These are phyloP conservation scores for Phialophora expanda DNA, from an alignment of 2,329 filamentous ascomycete genomes.

Conservation along the genomic window DNA sequence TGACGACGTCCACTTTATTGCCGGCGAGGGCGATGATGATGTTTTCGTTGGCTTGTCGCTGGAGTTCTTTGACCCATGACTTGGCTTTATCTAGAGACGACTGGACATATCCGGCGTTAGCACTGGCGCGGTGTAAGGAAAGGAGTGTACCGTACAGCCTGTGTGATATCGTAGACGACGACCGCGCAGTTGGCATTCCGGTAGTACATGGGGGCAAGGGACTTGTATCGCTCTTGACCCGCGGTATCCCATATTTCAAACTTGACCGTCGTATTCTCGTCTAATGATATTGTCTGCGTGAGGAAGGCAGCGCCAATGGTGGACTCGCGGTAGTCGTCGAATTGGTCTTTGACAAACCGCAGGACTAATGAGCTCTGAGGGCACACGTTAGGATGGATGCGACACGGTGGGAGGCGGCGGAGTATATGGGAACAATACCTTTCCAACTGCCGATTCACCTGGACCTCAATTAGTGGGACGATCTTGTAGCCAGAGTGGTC, in stretches of 20 bases:
- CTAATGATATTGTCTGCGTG: constrained; percentile 97
- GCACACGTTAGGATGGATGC: constrained; percentile 22
- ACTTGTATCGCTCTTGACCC: constrained; percentile 98
- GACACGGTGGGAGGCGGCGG: constrained; percentile 10
- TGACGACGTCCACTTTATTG: constrained; percentile 96
- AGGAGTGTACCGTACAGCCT: constrained; percentile 73
- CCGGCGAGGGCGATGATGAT: constrained; percentile 98
- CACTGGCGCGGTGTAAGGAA: neutral
- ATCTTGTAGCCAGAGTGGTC: constrained; percentile 2
- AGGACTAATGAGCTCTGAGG: constrained; percentile 90
- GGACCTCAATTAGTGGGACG: constrained; percentile 48
- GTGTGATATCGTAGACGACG: constrained; percentile 98
- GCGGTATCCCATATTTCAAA: constrained; percentile 99
- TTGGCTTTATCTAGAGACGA: constrained; percentile 98
- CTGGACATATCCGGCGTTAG: constrained; percentile 54
- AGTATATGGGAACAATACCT: constrained; percentile 61
- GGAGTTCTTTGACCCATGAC: constrained; percentile 98
- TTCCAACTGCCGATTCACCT: constrained; percentile 99
- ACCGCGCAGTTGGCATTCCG: constrained; percentile 99
- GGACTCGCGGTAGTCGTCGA: constrained; percentile 96
- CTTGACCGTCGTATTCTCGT: constrained; percentile 98
- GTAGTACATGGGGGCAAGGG: constrained; percentile 99
- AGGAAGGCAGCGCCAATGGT: constrained; percentile 98
- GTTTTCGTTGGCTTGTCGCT: constrained; percentile 98
- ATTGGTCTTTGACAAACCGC: constrained; percentile 99